phyloP scores from a whole-genome alignment of 768 basidiomycete genomes.

The Suillus clintonianus region DNA sequence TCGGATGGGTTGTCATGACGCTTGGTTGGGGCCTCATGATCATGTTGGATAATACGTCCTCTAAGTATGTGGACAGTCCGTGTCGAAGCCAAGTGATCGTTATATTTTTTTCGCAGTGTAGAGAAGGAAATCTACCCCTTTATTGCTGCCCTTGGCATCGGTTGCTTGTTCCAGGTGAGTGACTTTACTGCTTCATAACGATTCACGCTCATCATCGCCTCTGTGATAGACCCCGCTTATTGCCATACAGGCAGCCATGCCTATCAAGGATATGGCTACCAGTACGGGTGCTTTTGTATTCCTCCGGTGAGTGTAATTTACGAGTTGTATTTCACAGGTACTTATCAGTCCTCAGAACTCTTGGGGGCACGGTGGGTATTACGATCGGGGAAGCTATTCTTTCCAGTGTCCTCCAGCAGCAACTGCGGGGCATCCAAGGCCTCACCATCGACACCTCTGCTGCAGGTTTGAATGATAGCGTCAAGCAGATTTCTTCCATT shows the following conservation, averaged over 20 bases:
- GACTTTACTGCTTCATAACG: neutral
- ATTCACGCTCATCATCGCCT: neutral
- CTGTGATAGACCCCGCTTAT: constrained; percentile 30
- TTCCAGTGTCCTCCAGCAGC: constrained; percentile 45
- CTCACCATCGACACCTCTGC: constrained; percentile 41
- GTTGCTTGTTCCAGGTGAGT: constrained; percentile 37
- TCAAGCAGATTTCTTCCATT: constrained; percentile 42
- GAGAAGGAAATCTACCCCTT: constrained; percentile 34
- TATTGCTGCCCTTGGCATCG: constrained; percentile 34
- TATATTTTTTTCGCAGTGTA: constrained; percentile 20
- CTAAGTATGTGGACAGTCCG: constrained; percentile 19
- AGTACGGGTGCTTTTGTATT: constrained; percentile 40
- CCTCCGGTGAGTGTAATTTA: constrained; percentile 22
- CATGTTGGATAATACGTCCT: constrained; percentile 35
- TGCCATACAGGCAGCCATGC: constrained; percentile 47
- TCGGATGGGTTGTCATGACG: constrained; percentile 28
- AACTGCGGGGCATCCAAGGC: constrained; percentile 17
- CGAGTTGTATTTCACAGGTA: neutral
- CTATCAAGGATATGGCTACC: constrained; percentile 45
- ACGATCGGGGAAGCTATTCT: constrained; percentile 74
- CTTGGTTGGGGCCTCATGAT: constrained; percentile 40
- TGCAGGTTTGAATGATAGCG: constrained; percentile 47
- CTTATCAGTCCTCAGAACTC: constrained; percentile 41
- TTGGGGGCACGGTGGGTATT: constrained; percentile 78
- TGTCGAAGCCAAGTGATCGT: neutral